These are phyloP conservation scores for Cyclotella sp. DNA, from an alignment of 108 stramenopile genomes.

Conservation along the genomic window DNA sequence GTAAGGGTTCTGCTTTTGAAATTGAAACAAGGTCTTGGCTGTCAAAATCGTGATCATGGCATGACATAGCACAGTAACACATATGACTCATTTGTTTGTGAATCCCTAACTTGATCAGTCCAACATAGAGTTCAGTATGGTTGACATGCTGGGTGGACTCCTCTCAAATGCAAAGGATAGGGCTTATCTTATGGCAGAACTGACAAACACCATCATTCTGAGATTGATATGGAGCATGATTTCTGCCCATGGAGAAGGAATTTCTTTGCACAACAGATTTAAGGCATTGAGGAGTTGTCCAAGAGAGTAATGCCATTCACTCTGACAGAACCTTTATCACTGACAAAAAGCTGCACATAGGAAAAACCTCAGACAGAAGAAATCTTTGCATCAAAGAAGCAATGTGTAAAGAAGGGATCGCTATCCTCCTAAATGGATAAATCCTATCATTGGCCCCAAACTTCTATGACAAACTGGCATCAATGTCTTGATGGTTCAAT, in stretches of 20 bases:
- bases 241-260: conserved; percentile 46
- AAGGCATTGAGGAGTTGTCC: conserved; percentile 29
- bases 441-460: conserved; percentile 14
- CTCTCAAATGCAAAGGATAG: conserved; percentile 33
- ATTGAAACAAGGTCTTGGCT: conserved; percentile 41
- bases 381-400: conserved; percentile 33
- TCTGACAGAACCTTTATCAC: conserved; percentile 39
- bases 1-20: conserved; percentile 46
- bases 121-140: conserved; percentile 46
- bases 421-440: background rate
- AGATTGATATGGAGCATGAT: conserved; percentile 26
- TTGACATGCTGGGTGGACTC: conserved; percentile 48
- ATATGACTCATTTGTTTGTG: conserved; percentile 28
- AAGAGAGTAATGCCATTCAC: conserved; percentile 23
- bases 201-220: conserved; percentile 21
- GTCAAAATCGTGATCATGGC: conserved; percentile 48
- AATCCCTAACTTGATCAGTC: conserved; percentile 46
- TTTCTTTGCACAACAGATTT: conserved; percentile 42
- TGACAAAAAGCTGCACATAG: conserved; percentile 33
- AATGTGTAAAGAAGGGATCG: conserved; percentile 36
- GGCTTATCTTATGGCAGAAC: conserved; percentile 36
- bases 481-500: conserved; percentile 10
- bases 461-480: background rate
- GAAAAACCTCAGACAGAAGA: conserved; percentile 23
- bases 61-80: conserved; percentile 52